Base-by-base conservation (phyloP, 345 rosid genomes). In the Eutrema japonicum region DNA sequence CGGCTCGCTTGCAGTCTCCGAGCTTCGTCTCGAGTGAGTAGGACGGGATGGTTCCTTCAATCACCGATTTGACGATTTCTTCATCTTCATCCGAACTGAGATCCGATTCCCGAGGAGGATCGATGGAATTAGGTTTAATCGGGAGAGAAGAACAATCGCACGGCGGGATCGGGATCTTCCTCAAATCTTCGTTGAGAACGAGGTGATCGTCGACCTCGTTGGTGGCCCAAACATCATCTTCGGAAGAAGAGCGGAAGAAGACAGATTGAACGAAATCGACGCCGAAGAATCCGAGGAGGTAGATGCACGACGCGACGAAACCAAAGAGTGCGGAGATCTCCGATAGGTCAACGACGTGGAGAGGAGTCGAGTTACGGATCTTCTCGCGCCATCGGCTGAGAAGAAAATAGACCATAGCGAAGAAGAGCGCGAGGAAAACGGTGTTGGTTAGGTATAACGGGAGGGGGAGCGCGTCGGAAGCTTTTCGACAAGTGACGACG, bases 311-410 rank as follows among this genome's bases (percentile, higher is more conserved):
- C 0, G 79, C 81, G 8, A 73, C n/a, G 70, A 78, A 16, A 37
- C 79, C 53, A 11, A 78, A 11, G 36, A 83, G 49, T 29, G 87
- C 78, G 43, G 48, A 68, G 38, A 85, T 78, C 67, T 83, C 89
- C 1, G 81, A 69, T n/a, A 79, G 29, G 54, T 76, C 62, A 30
- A 83, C 29, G 68, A 81, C 70, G 63, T 80, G 70, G 46, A 78
- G 82, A 72, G 84, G 82, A 7, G 58, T 72, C 1, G 80, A 78
- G 13, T 62, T 57, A 7, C 78, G 83, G 75, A 77, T 77, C 84
- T 83, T 83, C 51, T 81, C 80, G 4, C 85, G 85, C 85, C 85
- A 83, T 12, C 84, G 72, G 42, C 52, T 82, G 57, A 86, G 87
- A 50, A 88, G 86, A 51, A 80, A 88, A 66, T 76, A 85, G 33